Evolutionary conservation across 768 basidiomycete genomes (phyloP), one percentile per base, ranked within the genome.

Genomic region (Chalciporus piperatus): DNA sequence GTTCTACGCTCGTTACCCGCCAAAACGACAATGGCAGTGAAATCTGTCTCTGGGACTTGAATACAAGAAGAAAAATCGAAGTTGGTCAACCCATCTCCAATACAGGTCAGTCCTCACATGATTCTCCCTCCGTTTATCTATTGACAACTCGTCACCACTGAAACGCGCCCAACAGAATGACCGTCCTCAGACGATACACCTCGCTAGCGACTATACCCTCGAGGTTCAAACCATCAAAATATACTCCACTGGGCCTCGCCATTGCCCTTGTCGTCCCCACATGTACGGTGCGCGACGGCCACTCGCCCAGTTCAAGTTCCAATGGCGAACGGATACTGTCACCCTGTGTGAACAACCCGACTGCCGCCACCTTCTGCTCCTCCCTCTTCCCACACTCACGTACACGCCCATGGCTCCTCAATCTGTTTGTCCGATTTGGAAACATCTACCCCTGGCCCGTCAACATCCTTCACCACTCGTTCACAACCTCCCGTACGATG

Each of bases 391-490:
- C 35, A 0, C 45, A 0, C 27, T 35, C 11, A 17, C 44, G 8
- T 1, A 7, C 30, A 16, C 7, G 22, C 1, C 16, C 59, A 41
- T 63, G 68, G 1, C 68, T 72, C 0, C 71, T 87, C 48, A 76
- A 76, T 55, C 65, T 87, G 14, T 70, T 83, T 38, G 61, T 86
- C 17, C 82, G 87, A 14, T 87, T 81, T 58, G 77, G 75, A 12
- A 82, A 77, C 61, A 72, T 70, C 47, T 80, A 77, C 52, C 84
- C 84, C 3, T 87, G 85, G 85, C 83, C 85, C 0, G 76, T 82
- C 54, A 87, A 89, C 63, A 66, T 82, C 22, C 72, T 87, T n/a
- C 83, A 87, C 57, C 80, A 83, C 63, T 85, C 11, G 53, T 65
- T 33, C 55, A 62, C 22, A 81, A 81, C 48, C 51, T 74, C 12